Evolutionary conservation across 2,329 filamentous ascomycete species (phyloP).

Genomic region (Rhynchosporium secalis): DNA sequence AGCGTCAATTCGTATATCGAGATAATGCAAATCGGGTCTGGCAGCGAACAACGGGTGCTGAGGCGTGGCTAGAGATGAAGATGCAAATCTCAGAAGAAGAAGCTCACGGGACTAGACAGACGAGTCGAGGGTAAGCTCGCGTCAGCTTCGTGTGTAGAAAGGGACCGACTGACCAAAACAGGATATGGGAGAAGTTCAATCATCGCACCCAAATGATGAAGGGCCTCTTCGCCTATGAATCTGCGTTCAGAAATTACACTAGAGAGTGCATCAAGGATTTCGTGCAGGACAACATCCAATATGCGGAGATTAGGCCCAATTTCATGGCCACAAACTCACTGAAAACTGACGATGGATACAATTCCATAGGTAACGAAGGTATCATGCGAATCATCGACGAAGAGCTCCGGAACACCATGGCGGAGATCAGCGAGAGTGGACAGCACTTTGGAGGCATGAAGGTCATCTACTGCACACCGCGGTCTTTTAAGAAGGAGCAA

Average conservation of each 20-base stretch:
- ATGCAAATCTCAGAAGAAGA: slow-evolving; percentile 63
- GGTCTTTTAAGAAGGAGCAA: slow-evolving; percentile 52
- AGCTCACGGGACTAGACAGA: slow-evolving; percentile 52
- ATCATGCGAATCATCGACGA: slow-evolving; percentile 63
- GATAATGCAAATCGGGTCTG: slow-evolving; percentile 36
- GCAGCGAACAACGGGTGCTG: slow-evolving; percentile 39
- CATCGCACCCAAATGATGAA: slow-evolving; percentile 71
- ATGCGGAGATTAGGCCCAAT: slow-evolving; percentile 70
- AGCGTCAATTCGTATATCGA: slow-evolving; percentile 39
- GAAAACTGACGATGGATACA: slow-evolving; percentile 55
- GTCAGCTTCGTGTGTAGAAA: not conserved
- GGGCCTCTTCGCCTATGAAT: slow-evolving; percentile 67
- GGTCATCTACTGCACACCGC: slow-evolving; percentile 70
- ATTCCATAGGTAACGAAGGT: slow-evolving; percentile 52
- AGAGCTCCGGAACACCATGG: slow-evolving; percentile 52
- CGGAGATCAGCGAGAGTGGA: slow-evolving; percentile 42
- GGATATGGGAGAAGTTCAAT: slow-evolving; percentile 64
- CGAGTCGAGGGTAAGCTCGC: slow-evolving; percentile 51
- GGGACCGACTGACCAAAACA: slow-evolving; percentile 33
- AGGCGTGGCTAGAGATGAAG: slow-evolving; percentile 61
- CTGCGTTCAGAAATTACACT: slow-evolving; percentile 62
- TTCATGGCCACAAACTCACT: slow-evolving; percentile 64
- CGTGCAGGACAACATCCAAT: slow-evolving; percentile 65
- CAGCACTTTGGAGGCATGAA: slow-evolving; percentile 63
- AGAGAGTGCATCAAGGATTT: slow-evolving; percentile 60